phyloP scores from a whole-genome alignment of 2,329 filamentous ascomycete species.

The Zasmidium cellare region DNA sequence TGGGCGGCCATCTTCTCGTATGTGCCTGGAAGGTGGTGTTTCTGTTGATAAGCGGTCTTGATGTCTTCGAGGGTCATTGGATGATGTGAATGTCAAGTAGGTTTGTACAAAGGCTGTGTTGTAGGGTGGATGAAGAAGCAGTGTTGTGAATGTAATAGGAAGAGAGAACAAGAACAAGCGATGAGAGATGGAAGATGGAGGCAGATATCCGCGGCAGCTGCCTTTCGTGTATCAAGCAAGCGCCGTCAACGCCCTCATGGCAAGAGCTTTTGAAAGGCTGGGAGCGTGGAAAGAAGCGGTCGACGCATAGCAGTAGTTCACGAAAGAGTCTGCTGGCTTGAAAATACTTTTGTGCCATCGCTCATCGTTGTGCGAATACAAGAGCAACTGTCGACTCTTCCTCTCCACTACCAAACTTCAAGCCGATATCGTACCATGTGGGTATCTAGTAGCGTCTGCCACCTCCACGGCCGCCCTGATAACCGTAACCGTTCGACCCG shows the following conservation, averaged over 20 bases:
- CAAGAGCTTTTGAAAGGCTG: neutral
- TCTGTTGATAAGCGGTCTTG: slow-evolving; percentile 22
- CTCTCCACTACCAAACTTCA: too few species aligned
- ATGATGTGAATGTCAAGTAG: neutral
- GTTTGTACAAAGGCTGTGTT: neutral
- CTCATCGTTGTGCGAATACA: too few species aligned
- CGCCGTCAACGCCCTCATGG: too few species aligned
- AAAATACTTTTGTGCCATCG: too few species aligned
- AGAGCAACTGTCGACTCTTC: too few species aligned
- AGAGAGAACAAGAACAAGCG: too few species aligned
- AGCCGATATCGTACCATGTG: neutral
- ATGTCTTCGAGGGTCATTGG: slow-evolving; percentile 18
- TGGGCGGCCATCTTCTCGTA: slow-evolving; percentile 17
- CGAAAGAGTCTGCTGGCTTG: too few species aligned
- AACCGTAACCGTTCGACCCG: slow-evolving; percentile 1
- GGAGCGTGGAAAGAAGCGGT: neutral
- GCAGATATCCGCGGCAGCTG: too few species aligned
- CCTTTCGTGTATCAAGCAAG: too few species aligned
- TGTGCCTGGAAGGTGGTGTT: slow-evolving; percentile 22
- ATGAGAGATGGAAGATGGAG: too few species aligned
- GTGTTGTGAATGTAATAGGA: neutral
- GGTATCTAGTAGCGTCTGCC: slow-evolving; percentile 20
- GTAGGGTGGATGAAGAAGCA: neutral
- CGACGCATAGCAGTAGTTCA: too few species aligned
- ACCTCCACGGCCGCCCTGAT: slow-evolving; percentile 7